phyloP scores from a whole-genome alignment of 1,284 basidiomycete genomes.

The Cryptococcus deneoformans region DNA sequence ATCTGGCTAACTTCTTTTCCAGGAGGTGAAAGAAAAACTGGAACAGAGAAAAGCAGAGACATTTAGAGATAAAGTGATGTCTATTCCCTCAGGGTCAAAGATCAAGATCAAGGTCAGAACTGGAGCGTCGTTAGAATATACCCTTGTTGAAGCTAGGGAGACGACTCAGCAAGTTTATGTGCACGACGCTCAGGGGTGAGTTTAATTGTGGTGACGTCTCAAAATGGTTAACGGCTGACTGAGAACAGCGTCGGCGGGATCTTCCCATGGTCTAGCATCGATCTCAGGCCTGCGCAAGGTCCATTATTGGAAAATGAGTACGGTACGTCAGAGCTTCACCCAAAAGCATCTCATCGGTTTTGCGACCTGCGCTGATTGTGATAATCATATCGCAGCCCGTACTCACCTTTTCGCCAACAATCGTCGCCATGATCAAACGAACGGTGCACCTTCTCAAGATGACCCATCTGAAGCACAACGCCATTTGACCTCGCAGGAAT shows the following conservation, averaged over 20 bases:
- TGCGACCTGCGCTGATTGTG: background rate
- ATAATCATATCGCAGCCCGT: background rate
- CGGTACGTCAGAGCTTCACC: slow-evolving; percentile 12
- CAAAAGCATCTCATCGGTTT: slow-evolving; percentile 1
- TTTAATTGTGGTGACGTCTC: background rate
- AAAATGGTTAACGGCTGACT: background rate
- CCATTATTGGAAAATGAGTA: slow-evolving; percentile 32
- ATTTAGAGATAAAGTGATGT: slow-evolving; percentile 58
- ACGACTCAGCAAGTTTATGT: slow-evolving; percentile 9
- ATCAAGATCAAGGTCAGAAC: slow-evolving; percentile 76
- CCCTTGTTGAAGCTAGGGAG: slow-evolving; percentile 43
- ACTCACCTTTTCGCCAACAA: background rate
- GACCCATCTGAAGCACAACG: background rate
- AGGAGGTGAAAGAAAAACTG: slow-evolving; percentile 69
- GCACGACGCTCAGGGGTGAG: slow-evolving; percentile 10
- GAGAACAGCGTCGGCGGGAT: slow-evolving; percentile 3
- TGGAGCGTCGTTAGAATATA: slow-evolving; percentile 64
- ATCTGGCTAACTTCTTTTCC: background rate
- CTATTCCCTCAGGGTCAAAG: slow-evolving; percentile 63
- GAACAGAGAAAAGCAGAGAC: slow-evolving; percentile 66
- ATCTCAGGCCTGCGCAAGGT: slow-evolving; percentile 18
- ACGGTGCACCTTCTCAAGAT: background rate
- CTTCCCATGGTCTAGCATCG: slow-evolving; percentile 22
- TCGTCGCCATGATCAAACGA: background rate
- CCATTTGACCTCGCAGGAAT: too few species aligned